phyloP scores from a whole-genome alignment of 106 monocot genomes.

The Platanthera zijinensis region DNA sequence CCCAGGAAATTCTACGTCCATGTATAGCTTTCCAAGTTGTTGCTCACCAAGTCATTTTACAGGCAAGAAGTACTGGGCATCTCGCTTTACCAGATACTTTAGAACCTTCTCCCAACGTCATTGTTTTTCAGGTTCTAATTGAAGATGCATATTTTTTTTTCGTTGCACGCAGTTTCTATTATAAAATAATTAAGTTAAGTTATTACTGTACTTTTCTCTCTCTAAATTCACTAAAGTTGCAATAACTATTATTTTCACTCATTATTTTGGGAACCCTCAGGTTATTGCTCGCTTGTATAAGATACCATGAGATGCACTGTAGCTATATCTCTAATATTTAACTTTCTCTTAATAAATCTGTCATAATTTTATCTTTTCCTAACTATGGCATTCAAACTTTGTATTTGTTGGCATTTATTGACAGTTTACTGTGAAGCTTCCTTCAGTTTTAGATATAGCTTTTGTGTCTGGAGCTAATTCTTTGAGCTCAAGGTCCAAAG shows the following conservation, averaged over 20 bases:
- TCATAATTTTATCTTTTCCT: background rate
- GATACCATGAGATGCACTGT: background rate
- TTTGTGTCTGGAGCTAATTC: slow-evolving; percentile 59
- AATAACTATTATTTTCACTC: background rate
- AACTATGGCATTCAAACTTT: background rate
- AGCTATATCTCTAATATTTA: background rate
- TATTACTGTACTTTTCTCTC: background rate
- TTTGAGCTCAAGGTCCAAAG: slow-evolving; percentile 33
- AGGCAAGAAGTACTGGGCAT: slow-evolving; percentile 69
- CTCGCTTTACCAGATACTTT: slow-evolving; percentile 57
- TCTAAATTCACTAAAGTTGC: background rate
- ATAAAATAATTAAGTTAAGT: background rate
- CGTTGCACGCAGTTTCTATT: background rate
- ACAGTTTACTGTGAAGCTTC: slow-evolving; percentile 49
- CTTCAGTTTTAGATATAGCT: slow-evolving; percentile 59
- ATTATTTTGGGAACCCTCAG: background rate
- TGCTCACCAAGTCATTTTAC: slow-evolving; percentile 4
- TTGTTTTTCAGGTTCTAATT: slow-evolving; percentile 74
- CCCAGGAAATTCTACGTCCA: background rate
- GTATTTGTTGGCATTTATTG: background rate
- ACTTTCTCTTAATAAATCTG: background rate
- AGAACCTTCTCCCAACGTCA: slow-evolving; percentile 68
- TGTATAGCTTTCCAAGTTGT: background rate
- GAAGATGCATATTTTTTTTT: background rate
- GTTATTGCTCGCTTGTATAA: background rate